Base-by-base conservation (phyloP, 208 protist genomes). In the Vickermania ingenoplastis region DNA sequence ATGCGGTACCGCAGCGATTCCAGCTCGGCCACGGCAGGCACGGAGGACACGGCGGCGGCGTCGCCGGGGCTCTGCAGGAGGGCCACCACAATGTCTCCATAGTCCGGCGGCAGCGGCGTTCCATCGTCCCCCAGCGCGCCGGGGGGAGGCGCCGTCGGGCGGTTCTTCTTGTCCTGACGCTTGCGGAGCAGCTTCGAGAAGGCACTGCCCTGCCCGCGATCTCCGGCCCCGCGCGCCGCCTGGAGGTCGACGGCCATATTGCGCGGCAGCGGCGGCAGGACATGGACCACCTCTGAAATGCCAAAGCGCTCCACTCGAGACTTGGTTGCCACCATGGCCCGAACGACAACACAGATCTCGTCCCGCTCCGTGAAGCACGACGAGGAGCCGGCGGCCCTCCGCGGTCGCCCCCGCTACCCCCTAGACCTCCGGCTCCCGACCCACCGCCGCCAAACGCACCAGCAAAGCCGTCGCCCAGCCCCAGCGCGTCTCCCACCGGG, bases 1-100 rank as follows among this genome's bases (percentile, higher is more conserved):
- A 93, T 79, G 41, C 73, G 73, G 62, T 93, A 93, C 24, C 86
- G 86, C 64, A 89, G 63, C 41, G 63, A 63, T 68, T 90, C 82
- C 7, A 93, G 67, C 60, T 93, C 82, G 65, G 81, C 74, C 57
- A 80, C 76, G 51, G 85, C 83, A 27, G 82, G 86, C 59, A 84
- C 67, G 27, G 77, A 66, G 14, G 67, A 73, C 45, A 64, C 82
- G 31, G 85, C 53, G 61, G 81, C 63, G 24, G 77, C 85, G 23
- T 77, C 67, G 24, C 51, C 58, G 14, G 64, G 59, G 63, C 80
- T 86, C 50, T 88, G 72, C 21, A 93, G 59, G 61, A 90, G 80
- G 1, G 72, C 82, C 0, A 93, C 78, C n/a, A 75, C 73, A 17
- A 93, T 59, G 58, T 93, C 86, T 17, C 86, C 86, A 60, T 81